Evolutionary conservation across 495 filamentous ascomycete species (phyloP), one percentile per base, ranked within the genome.

Genomic region (Talaromyces thailandensis): DNA sequence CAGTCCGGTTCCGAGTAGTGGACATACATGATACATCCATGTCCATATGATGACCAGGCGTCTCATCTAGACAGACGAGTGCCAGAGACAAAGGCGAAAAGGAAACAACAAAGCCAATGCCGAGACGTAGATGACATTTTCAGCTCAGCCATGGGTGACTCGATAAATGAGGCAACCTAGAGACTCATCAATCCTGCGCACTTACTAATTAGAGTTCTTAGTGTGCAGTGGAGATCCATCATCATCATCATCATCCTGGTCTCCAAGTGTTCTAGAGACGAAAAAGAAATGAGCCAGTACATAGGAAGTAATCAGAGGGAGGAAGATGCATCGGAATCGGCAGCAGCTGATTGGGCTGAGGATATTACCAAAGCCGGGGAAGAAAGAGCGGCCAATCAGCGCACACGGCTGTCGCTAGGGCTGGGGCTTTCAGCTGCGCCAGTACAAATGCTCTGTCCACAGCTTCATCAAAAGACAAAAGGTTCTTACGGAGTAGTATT

Each of bases 381-480:
- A 55, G 23, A 26, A 28, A 28, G 12, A 16, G 26, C 23, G 11
- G 21, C 51, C 51, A 55, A 55, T 55, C 51, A 28, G 7, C n/a
- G 24, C 51, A 55, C 26, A 9, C 16, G 24, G 9, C 24, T 3
- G 24, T 2, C 26, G 23, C 51, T 55, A 55, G 51, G 51, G 51
- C 51, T 55, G 51, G 51, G 26, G 26, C 26, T 55, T 55, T 55
- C 51, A 55, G 51, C 51, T 55, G 51, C 51, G 51, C 51, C 51
- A 55, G 12, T 29, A 7, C 23, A 28, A 24, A 55, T 55, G 50
- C 26, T 26, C n/a, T 28, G 48, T 24, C 18, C 16, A 18, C 43
- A 50, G 26, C 31, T 32, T 37, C 35, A 37, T 37, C 35, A 16
- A 37, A 14, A 37, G 12, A n/a, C n/a, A n/a, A n/a, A n/a, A n/a